Base-by-base conservation (phyloP, 1,284 basidiomycete species). In the Rugiboletus extremiorientalis region DNA sequence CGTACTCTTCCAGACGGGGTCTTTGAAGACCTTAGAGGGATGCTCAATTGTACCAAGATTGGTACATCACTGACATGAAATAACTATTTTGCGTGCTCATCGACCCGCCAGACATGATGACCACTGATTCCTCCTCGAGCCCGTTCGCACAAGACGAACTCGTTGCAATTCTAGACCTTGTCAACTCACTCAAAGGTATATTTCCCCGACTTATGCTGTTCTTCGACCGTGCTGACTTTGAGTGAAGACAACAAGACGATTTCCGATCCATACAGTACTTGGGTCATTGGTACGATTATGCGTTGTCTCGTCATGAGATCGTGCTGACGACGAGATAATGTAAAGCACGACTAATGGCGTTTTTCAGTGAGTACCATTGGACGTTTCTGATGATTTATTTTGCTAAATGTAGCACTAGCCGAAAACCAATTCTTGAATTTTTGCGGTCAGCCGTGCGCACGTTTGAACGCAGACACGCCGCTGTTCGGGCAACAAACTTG, bases 371-470 rank as follows among this genome's bases (percentile, higher is more conserved):
- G 62, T 52, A 11, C 20, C n/a, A 12, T 30, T 27, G 9, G 15
- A 27, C 23, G 15, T 36, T 5, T 36, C 25, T 4, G 10, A 18
- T 18, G 6, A 22, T 2, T 1, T 23, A 18, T 2, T 31, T 37
- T 46, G 2, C 27, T 63, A 25, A 65, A 45, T 2, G 6, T 5
- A 28, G 23, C 1, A 12, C 9, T 42, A 65, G 63, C 51, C 6
- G 63, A 68, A 40, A 57, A 61, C 36, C 50, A 57, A 36, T 65
- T 64, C 23, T 5, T 54, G 27, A 65, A 66, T 27, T 65, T 66
- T 33, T 54, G 22, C 6, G 51, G 62, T 30, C 63, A 60, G 38
- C n/a, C 28, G 0, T 66, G 51, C 11, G 55, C 62, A 23, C 64
- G 62, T 31, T 36, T 63, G 36, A 45, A 68, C 18, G 59, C 62